phyloP scores from a whole-genome alignment of 2,329 filamentous ascomycete species.

The Fusarium aywerte region DNA sequence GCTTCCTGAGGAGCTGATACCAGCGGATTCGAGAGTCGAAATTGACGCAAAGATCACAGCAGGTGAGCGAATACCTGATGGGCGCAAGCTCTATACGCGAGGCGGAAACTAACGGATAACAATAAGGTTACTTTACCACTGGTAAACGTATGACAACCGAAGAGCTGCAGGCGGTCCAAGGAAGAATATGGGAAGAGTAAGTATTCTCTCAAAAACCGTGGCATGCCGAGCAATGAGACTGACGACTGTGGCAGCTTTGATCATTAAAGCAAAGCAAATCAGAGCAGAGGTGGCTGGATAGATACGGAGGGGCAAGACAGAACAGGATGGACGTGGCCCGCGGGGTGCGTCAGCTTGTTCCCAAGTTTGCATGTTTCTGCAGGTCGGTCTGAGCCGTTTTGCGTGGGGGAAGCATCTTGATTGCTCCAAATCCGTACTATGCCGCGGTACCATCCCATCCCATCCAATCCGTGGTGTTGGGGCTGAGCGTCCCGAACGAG shows the following conservation, averaged over 20 bases:
- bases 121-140: slow-evolving; percentile 78
- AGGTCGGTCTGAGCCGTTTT: slow-evolving; percentile 44
- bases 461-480: slow-evolving; percentile 37
- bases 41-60: slow-evolving; percentile 99
- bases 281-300: slow-evolving; percentile 7
- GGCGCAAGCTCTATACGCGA: slow-evolving; percentile 3
- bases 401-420: slow-evolving; percentile 39
- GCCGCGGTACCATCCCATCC: slow-evolving; percentile 38
- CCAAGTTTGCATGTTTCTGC: slow-evolving; percentile 32
- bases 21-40: slow-evolving; percentile 94
- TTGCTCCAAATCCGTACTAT: slow-evolving; percentile 36
- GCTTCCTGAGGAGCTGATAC: slow-evolving; percentile 93
- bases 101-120: slow-evolving; percentile 35
- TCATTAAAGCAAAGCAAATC: slow-evolving; percentile 46
- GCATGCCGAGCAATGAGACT: slow-evolving; percentile 29
- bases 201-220: slow-evolving; percentile 27
- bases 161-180: slow-evolving; percentile 86
- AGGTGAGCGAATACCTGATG: slow-evolving; percentile 63
- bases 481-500: slow-evolving; percentile 38
- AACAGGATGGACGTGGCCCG: slow-evolving; percentile 10
- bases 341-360: slow-evolving; percentile 42
- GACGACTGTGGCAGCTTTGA: slow-evolving; percentile 53
- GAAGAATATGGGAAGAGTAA: slow-evolving; percentile 89
- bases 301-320: slow-evolving; percentile 10
- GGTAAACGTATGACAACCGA: slow-evolving; percentile 90